phyloP scores from a whole-genome alignment of 495 filamentous ascomycete genomes.

The Talaromyces stipitatus region DNA sequence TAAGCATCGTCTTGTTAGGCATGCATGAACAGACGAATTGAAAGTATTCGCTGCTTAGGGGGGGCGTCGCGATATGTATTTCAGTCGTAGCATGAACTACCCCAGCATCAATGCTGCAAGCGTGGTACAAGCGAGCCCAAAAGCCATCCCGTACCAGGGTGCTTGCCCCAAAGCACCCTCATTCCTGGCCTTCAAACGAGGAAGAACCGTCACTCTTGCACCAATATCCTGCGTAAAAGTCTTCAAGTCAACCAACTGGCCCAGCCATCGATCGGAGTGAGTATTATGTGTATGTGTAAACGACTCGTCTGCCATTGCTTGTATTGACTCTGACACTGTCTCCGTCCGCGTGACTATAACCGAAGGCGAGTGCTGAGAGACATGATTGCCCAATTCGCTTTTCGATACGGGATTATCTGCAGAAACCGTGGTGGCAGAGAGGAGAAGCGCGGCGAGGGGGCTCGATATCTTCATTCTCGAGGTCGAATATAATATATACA shows the following conservation, averaged over 20 bases:
- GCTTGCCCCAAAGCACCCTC: conserved; percentile 40
- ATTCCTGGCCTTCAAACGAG: conserved; percentile 21
- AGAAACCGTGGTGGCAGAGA: conserved; percentile 1
- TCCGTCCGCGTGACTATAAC: neutral
- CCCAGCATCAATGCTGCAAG: conserved; percentile 40
- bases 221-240: conserved; percentile 9
- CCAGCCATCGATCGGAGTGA: conserved; percentile 1
- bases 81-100: conserved; percentile 7
- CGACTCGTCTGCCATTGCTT: neutral
- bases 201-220: conserved; percentile 3
- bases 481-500: neutral
- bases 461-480: conserved; percentile 5
- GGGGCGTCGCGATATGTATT: neutral
- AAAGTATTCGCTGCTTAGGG: neutral
- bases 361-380: neutral
- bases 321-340: neutral
- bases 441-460: neutral
- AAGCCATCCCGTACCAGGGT: conserved; percentile 43
- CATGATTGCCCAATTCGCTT: neutral
- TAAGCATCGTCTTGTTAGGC: neutral
- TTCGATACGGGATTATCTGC: neutral
- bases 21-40: neutral
- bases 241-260: conserved; percentile 9
- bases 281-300: neutral
- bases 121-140: conserved; percentile 37